Percentiles rank a stretch among this genome's conserved stretches.
Evolutionary conservation across 139 green algal species (phyloP).

Genomic region (Chlorella sp.): DNA sequence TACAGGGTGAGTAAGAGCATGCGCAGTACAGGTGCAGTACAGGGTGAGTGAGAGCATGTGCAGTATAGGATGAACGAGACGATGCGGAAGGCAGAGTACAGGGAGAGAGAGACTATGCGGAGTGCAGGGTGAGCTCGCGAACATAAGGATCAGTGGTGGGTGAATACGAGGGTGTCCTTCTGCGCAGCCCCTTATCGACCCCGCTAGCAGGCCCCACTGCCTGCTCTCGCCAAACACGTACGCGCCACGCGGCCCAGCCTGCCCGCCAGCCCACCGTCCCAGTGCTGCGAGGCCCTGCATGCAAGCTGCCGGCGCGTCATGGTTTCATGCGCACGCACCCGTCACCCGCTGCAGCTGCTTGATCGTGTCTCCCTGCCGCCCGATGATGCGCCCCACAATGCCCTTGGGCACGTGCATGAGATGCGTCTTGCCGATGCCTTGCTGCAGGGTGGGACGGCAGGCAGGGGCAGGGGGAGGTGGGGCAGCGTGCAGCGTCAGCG

Average conservation of each 20-base stretch:
- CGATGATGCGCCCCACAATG: constrained; percentile 96
- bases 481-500: neutral
- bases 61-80: too few relatives aligned
- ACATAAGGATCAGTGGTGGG: neutral
- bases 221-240: neutral
- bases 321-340: neutral
- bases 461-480: neutral
- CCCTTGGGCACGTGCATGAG: constrained; percentile 54
- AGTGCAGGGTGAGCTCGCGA: too few relatives aligned
- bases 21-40: too few relatives aligned
- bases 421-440: constrained; percentile 47
- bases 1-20: too few relatives aligned
- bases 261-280: neutral
- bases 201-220: neutral
- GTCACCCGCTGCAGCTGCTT: constrained; percentile 59
- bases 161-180: neutral
- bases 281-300: neutral
- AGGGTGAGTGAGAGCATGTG: too few relatives aligned
- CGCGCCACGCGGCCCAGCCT: neutral
- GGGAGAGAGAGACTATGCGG: too few relatives aligned
- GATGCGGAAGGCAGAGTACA: too few relatives aligned
- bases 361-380: constrained; percentile 95
- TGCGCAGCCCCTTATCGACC: too few relatives aligned
- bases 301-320: neutral
- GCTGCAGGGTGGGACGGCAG: neutral